Evolutionary conservation across 495 filamentous ascomycete genomes (phyloP), one percentile per base, ranked within the genome.

Genomic region (Cercophora newfieldiana): DNA sequence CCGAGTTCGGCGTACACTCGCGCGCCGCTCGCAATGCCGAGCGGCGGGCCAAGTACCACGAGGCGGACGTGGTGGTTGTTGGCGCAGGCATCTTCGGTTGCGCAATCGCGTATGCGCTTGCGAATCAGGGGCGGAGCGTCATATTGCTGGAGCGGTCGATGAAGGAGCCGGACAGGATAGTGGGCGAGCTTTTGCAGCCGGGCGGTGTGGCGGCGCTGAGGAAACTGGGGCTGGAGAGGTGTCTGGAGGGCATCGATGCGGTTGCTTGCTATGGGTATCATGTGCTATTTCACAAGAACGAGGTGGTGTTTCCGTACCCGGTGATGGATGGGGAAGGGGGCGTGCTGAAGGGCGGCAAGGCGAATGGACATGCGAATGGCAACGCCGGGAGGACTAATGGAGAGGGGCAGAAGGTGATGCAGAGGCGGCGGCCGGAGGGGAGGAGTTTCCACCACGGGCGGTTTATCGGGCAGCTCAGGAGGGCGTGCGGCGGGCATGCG

Each of bases 161-260:
- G 75, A 93, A 94, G 78, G 91, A 97, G 80, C 95, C 95, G 14
- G 92, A 98, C 80, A 89, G 95, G 62, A 99, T 99, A 71, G 94
- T 99, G 22, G 95, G 95, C 61, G 95, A 99, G 80, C 79, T 99
- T 65, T 79, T 99, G 72, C 95, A 99, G 75, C 95, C 95, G 3
- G 95, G 95, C 30, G 95, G 95, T 49, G 88, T 97, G 47, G 78
- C 83, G 50, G 93, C 96, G 21, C 82, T 99, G 66, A 83, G 89
- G 71, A 87, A 89, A 68, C 80, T 99, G 59, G 96, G 96, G 7
- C 77, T 99, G 59, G 76, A 76, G 51, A 86, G 91, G 66, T 97
- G 93, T 73, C 81, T 99, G 18, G 94, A 99, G 61, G 90, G 79
- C 18, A 98, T 99, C 70, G 95, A 98, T 72, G 88, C 93, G 1